Evolutionary conservation across 768 basidiomycete species (phyloP), one percentile per base, ranked within the genome.

Genomic region (Trametes cingulata): DNA sequence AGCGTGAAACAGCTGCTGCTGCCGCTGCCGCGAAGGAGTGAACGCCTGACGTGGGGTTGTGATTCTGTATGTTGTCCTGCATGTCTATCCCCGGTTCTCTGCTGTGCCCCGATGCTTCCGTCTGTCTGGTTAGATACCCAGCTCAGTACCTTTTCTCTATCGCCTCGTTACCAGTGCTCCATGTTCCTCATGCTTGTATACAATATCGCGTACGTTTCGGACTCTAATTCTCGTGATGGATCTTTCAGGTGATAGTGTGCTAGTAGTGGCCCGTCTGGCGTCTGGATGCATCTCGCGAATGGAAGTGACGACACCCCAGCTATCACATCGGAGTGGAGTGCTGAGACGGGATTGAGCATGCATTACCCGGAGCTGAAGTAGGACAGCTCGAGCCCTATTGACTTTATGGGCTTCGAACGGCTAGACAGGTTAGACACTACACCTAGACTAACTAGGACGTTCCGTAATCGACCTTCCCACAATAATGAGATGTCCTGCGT

Each of bases 381-480:
- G 37, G 94, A 92, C 41, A 98, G 78, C 71, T 98, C 95, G n/a
- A 98, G 77, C 5, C 95, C 95, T 41, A 98, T 81, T 12, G 90
- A 87, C 71, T 86, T 88, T 62, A 98, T 93, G 10, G 95, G 95
- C 71, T 89, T 92, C 49, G 88, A 82, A 43, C 91, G 80, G 68
- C 85, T 91, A 2, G 91, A 85, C 14, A 98, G 80, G 71, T 98
- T 93, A 3, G 93, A 93, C n/a, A 94, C 83, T 15, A 97, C 86
- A 6, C 96, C 96, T 27, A 96, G 72, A 64, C 94, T 91, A 63
- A 98, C 85, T 8, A 98, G 77, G 78, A 95, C 87, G 66, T 94
- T 93, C 52, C 88, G 84, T 67, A 98, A 73, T 20, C 95, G 86
- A 14, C 95, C 94, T 76, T 97, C 93, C 91, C 96, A 98, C 72